Percentiles rank a stretch among this genome's conserved stretches.
Evolutionary conservation across 768 basidiomycete genomes (phyloP).

Genomic region (Amanita polypyramis): DNA sequence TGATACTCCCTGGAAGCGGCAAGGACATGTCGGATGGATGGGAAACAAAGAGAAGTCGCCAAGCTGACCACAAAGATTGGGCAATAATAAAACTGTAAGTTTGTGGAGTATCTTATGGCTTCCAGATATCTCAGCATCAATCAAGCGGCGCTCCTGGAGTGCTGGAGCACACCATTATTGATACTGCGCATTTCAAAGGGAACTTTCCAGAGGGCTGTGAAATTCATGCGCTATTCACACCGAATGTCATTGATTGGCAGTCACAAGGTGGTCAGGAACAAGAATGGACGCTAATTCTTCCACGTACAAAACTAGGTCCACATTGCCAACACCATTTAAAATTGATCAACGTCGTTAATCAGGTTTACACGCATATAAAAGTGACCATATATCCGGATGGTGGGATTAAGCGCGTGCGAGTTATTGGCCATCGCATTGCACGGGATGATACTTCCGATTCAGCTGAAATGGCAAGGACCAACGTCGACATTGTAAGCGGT

Average conservation of each 20-base stretch:
- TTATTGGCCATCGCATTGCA: constrained; percentile 49
- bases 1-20: constrained; percentile 86
- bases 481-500: background rate
- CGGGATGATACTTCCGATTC: constrained; percentile 5
- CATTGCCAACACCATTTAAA: constrained; percentile 87
- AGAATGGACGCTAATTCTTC: constrained; percentile 67
- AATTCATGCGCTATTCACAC: constrained; percentile 46
- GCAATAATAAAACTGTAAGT: constrained; percentile 80
- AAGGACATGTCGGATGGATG: constrained; percentile 97
- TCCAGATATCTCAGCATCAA: constrained; percentile 3
- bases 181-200: constrained; percentile 93
- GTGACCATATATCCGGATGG: constrained; percentile 92
- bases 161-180: constrained; percentile 76
- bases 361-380: constrained; percentile 71
- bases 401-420: constrained; percentile 86
- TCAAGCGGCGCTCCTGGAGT: constrained; percentile 62
- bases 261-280: constrained; percentile 26
- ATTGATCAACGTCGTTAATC: constrained; percentile 50
- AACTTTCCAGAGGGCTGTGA: constrained; percentile 91
- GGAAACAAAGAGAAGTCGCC: constrained; percentile 90
- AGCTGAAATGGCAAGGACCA: background rate
- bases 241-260: constrained; percentile 27
- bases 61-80: constrained; percentile 82
- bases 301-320: constrained; percentile 74
- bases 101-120: background rate